phyloP scores from a whole-genome alignment of 2,329 filamentous ascomycete genomes.

The Sclerotinia nivalis region DNA sequence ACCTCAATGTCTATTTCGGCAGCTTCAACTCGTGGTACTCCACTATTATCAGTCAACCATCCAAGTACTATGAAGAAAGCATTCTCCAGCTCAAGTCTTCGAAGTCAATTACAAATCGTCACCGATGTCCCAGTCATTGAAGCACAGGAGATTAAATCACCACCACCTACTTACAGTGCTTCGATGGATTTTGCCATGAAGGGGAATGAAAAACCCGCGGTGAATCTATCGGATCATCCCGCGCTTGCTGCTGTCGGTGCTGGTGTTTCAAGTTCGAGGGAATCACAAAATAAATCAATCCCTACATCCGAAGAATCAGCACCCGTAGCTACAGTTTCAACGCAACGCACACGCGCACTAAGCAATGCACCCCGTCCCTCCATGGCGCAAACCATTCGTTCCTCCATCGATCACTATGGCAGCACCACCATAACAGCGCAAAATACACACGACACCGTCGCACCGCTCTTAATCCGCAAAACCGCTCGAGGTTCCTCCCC shows the following conservation, averaged over 20 bases:
- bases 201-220: too few relatives aligned
- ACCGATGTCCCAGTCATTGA: background rate
- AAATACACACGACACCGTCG: constrained; percentile 7
- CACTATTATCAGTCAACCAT: background rate
- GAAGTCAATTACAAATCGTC: background rate
- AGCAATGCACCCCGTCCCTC: background rate
- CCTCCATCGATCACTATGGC: background rate
- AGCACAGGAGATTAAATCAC: background rate
- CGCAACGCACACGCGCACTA: background rate
- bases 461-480: background rate
- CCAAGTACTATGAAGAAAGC: background rate
- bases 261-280: background rate
- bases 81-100: background rate
- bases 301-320: background rate
- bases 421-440: background rate
- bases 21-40: background rate
- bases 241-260: background rate
- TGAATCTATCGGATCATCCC: background rate
- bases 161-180: background rate
- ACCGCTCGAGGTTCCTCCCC: background rate
- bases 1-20: background rate
- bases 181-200: background rate
- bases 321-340: background rate
- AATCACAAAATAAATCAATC: background rate
- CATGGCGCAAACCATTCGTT: background rate